Percentiles rank a stretch among this genome's conserved stretches.
phyloP scores from a whole-genome alignment of 2,329 filamentous ascomycete genomes.

The Cercospora sp. region DNA sequence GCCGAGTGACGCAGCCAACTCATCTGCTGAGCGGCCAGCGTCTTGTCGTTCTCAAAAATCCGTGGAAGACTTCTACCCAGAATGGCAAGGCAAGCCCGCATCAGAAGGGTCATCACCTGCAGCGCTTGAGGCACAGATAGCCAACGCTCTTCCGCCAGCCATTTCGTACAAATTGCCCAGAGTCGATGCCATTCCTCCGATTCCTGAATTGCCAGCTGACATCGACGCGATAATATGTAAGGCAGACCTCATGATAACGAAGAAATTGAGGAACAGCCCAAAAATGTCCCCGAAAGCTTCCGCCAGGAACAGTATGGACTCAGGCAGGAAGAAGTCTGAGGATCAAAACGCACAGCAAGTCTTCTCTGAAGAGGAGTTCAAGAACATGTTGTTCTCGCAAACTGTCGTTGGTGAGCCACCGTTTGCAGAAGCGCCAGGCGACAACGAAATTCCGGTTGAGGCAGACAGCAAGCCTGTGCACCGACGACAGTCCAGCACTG shows the following conservation, averaged over 20 bases:
- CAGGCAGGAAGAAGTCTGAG: conserved; percentile 11
- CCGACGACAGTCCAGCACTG: conserved; percentile 6
- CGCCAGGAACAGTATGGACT: conserved; percentile 30
- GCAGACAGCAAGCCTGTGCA: conserved; percentile 7
- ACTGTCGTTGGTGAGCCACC: conserved; percentile 7
- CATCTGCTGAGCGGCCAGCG: not conserved
- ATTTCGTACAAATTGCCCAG: not conserved
- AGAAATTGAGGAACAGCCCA: conserved; percentile 30
- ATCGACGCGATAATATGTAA: conserved; percentile 31
- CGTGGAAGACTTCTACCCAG: conserved; percentile 36
- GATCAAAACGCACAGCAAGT: not conserved
- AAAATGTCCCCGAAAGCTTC: conserved; percentile 25
- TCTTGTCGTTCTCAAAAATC: conserved; percentile 19
- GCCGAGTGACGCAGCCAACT: conserved; percentile 31
- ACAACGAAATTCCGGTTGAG: conserved; percentile 9
- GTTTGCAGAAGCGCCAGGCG: conserved; percentile 9
- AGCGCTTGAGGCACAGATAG: conserved; percentile 13
- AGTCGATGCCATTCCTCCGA: conserved; percentile 27
- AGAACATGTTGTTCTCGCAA: conserved; percentile 7
- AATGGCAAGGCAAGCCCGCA: conserved; percentile 32
- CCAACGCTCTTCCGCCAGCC: conserved; percentile 5
- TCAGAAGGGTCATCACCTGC: conserved; percentile 19
- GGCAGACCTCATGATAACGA: conserved; percentile 34
- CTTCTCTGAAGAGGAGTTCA: conserved; percentile 10
- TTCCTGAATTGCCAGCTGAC: conserved; percentile 38